Percentiles rank a stretch among this genome's conserved stretches.
These are phyloP conservation scores for Fomes fomentarius DNA, from an alignment of 1,284 basidiomycete genomes.

Conservation along the genomic window DNA sequence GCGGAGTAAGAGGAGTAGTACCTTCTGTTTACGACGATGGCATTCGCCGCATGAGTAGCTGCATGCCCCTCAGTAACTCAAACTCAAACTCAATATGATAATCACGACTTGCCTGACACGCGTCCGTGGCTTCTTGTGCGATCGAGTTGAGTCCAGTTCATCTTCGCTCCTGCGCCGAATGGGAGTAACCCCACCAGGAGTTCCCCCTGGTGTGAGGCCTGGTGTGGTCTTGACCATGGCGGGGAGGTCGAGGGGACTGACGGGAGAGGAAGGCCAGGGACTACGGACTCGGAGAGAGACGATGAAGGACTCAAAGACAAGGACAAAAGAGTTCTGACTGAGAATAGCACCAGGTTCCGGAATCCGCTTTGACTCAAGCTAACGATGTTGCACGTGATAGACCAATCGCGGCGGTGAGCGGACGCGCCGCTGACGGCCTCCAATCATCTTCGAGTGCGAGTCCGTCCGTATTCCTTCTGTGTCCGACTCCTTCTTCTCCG, in stretches of 20 bases:
- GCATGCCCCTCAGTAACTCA: constrained; percentile 9
- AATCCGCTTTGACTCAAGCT: neutral
- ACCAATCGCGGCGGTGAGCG: neutral
- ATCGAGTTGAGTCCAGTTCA: constrained; percentile 45
- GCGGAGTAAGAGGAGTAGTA: constrained; percentile 30
- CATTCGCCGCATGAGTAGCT: constrained; percentile 89
- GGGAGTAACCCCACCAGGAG: constrained; percentile 24
- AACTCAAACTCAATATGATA: neutral
- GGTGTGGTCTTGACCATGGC: constrained; percentile 32
- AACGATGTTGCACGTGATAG: constrained; percentile 4
- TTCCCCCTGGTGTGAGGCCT: constrained; percentile 19
- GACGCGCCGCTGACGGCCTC: constrained; percentile 2
- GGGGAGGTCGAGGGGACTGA: neutral
- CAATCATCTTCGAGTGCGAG: constrained; percentile 3
- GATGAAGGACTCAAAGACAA: constrained; percentile 4
- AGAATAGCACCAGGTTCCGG: neutral
- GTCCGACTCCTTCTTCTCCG: neutral
- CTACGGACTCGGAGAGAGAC: neutral
- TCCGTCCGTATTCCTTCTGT: neutral
- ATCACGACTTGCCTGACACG: constrained; percentile 63
- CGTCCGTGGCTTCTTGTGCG: constrained; percentile 71
- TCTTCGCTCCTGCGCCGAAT: constrained; percentile 65
- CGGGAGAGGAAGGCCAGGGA: neutral
- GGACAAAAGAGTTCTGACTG: constrained; percentile 1
- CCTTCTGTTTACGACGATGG: constrained; percentile 84